Conservation (phyloP, 352 stramenopile genomes). For the Globisporangium canariense region DNA sequence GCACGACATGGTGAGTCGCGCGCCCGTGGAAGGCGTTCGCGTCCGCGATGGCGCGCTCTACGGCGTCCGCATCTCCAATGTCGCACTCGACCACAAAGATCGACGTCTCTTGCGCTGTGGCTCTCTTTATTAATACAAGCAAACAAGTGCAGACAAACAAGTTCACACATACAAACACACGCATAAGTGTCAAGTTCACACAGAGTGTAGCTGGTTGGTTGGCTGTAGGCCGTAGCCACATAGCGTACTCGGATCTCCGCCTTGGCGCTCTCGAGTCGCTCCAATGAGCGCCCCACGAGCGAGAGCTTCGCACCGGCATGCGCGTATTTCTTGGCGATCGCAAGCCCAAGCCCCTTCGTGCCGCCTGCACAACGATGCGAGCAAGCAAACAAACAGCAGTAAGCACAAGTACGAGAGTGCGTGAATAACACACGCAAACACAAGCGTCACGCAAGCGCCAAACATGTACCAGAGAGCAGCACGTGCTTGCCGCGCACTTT, state of each 20-base stretch:
- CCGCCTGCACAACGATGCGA: background rate
- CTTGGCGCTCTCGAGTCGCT: slow-evolving; percentile 4
- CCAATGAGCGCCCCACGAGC: slow-evolving; percentile 4
- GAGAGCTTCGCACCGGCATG: slow-evolving; percentile 36
- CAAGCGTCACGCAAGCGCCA: background rate
- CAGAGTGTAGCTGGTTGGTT: no score
- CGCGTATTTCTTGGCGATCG: slow-evolving; percentile 60
- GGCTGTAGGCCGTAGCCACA: no score
- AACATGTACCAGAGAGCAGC: slow-evolving; percentile 37
- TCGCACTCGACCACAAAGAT: slow-evolving; percentile 41
- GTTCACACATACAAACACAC: no score
- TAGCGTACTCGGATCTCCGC: background rate
- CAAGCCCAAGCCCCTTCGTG: slow-evolving; percentile 36
- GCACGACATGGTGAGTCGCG: slow-evolving; percentile 40
- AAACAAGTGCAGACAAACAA: no score
- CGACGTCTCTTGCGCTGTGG: slow-evolving; percentile 12
- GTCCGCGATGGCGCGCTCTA: no score
- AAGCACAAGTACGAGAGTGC: background rate
- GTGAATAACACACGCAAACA: background rate
- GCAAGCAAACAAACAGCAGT: background rate
- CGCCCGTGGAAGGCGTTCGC: slow-evolving; percentile 2
- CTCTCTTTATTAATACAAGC: background rate
- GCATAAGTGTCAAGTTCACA: no score
- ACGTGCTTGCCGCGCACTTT: slow-evolving; percentile 47
- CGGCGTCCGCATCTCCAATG: slow-evolving; percentile 22